A percentile compares a stretch with the other conserved stretches of the same genome.
Conservation (phyloP, 352 stramenopile species). For the Globisporangium sylvaticum region DNA sequence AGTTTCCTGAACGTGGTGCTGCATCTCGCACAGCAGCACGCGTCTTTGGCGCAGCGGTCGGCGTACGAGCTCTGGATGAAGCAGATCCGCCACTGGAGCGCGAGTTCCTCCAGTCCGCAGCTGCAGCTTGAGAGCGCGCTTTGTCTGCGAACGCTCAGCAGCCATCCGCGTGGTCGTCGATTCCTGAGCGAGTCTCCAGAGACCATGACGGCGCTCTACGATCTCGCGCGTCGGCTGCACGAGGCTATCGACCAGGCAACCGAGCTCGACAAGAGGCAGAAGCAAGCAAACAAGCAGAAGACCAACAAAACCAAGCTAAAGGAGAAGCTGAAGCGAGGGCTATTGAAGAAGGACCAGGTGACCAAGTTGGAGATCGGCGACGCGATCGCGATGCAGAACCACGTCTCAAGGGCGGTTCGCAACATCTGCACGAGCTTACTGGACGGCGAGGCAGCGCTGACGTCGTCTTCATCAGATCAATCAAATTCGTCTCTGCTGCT, state of each 20-base stretch:
- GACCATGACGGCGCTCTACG: conserved; percentile 52
- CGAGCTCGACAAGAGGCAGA: not conserved
- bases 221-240: conserved; percentile 43
- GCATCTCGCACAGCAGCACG: conserved; percentile 36
- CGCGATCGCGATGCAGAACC: conserved; percentile 22
- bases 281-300: not conserved
- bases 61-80: conserved; percentile 68
- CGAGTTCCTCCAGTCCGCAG: not conserved
- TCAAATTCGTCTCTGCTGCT: conserved; percentile 27
- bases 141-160: conserved; percentile 54
- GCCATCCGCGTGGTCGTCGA: conserved; percentile 40
- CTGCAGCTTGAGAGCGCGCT: conserved; percentile 40
- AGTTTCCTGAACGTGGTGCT: conserved; percentile 42
- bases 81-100: conserved; percentile 43
- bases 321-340: not conserved
- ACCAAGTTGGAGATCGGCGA: conserved; percentile 1
- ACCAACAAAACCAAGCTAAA: not conserved
- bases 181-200: conserved; percentile 44
- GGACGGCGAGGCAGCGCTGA: conserved; percentile 37
- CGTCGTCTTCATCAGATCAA: conserved; percentile 31
- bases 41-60: conserved; percentile 25
- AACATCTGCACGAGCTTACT: conserved; percentile 67
- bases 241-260: conserved; percentile 15
- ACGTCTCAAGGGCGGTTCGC: conserved; percentile 34
- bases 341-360: not conserved